These are phyloP conservation scores for Aureobasidium sp. DNA, from an alignment of 2,329 filamentous ascomycete species.

Conservation along the genomic window DNA sequence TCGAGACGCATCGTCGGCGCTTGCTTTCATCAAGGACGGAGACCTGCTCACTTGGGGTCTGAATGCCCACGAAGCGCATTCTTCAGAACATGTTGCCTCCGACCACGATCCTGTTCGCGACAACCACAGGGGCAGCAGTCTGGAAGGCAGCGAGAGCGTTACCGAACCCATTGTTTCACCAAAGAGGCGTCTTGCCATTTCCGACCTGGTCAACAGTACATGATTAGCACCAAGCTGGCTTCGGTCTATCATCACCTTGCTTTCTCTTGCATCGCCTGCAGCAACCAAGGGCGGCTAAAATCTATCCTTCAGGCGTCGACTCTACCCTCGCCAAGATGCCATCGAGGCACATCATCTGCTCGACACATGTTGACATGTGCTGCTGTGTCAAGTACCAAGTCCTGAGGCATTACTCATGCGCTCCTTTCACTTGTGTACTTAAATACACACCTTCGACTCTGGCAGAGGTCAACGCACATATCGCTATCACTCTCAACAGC, in stretches of 20 bases:
- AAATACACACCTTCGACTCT: background rate
- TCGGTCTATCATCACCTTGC: background rate
- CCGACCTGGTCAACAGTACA: background rate
- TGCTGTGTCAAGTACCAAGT: background rate
- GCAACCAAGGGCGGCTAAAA: background rate
- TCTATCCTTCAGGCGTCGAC: background rate
- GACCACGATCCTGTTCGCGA: background rate
- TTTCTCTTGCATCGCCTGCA: background rate
- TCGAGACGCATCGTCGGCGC: background rate
- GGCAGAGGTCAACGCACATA: background rate
- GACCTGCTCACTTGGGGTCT: slow-evolving; percentile 8
- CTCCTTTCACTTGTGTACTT: background rate
- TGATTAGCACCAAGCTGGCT: background rate
- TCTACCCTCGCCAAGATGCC: background rate
- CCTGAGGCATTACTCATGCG: background rate
- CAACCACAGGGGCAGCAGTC: background rate
- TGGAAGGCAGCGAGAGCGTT: background rate
- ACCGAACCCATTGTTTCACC: background rate
- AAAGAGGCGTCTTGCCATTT: slow-evolving; percentile 1
- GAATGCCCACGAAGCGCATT: background rate
- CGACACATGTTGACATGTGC: background rate
- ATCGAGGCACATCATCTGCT: background rate
- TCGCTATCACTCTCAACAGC: background rate
- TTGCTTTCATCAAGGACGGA: slow-evolving; percentile 5
- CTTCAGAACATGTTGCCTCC: background rate